phyloP scores from a whole-genome alignment of 805 yeast species.

The Candida ortonii region DNA sequence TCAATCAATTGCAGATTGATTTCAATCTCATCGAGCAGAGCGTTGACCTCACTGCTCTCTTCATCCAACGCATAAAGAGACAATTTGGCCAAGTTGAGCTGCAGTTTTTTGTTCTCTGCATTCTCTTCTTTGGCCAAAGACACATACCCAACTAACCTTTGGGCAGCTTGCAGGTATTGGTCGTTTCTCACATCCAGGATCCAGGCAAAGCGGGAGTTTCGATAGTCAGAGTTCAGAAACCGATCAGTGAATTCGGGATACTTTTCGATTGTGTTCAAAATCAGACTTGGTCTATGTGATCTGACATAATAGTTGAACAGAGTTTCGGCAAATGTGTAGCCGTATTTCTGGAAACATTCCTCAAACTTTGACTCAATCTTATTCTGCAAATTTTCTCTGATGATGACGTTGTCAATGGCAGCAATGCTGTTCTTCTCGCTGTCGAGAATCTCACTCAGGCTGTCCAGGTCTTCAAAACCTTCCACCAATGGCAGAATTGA shows the following conservation, averaged over 20 bases:
- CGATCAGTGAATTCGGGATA: slow-evolving; percentile 46
- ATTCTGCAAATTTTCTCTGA: slow-evolving; percentile 19
- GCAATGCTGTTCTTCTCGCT: slow-evolving; percentile 37
- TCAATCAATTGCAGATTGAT: slow-evolving; percentile 30
- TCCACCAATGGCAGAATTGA: slow-evolving; percentile 66
- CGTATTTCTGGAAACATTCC: slow-evolving; percentile 57
- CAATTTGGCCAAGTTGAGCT: slow-evolving; percentile 70
- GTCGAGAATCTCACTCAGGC: slow-evolving; percentile 56
- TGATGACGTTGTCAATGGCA: slow-evolving; percentile 34
- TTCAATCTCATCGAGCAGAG: slow-evolving; percentile 45
- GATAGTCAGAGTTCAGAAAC: slow-evolving; percentile 47
- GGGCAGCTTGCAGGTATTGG: slow-evolving; percentile 50
- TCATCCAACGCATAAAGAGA: slow-evolving; percentile 46
- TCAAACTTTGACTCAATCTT: slow-evolving; percentile 34
- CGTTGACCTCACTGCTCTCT: slow-evolving; percentile 20
- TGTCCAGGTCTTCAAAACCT: slow-evolving; percentile 58
- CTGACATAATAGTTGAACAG: slow-evolving; percentile 59
- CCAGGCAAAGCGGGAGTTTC: slow-evolving; percentile 65
- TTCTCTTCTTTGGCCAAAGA: slow-evolving; percentile 38
- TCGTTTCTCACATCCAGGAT: slow-evolving; percentile 56
- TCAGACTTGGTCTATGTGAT: slow-evolving; percentile 46
- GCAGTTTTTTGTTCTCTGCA: slow-evolving; percentile 48
- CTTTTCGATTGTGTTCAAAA: slow-evolving; percentile 57
- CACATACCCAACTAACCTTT: slow-evolving; percentile 42
- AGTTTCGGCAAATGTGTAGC: slow-evolving; percentile 63